These are phyloP conservation scores for Zygosaccharomyces lentus DNA, from an alignment of 805 yeast species.

Conservation along the genomic window DNA sequence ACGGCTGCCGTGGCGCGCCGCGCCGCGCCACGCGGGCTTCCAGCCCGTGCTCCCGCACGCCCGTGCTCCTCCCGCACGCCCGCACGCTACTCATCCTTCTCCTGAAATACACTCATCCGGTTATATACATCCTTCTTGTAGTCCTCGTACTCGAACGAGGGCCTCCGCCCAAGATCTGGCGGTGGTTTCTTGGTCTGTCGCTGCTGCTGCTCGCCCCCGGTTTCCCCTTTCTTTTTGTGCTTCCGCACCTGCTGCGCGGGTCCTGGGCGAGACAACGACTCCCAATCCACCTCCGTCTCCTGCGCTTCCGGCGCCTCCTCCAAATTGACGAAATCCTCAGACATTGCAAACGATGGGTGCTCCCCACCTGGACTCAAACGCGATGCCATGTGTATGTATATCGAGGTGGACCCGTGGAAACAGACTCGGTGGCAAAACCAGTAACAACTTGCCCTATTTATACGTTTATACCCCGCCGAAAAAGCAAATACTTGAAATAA, in stretches of 20 bases:
- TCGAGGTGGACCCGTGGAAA: too few relatives aligned
- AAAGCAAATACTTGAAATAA: too few relatives aligned
- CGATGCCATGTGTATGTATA: background rate
- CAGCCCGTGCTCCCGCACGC: background rate
- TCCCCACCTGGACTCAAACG: constrained; percentile 5
- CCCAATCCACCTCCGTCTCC: constrained; percentile 11
- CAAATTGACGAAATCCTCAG: constrained; percentile 20
- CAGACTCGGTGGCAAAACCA: background rate
- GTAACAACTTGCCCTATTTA: background rate
- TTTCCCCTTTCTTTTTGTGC: constrained; percentile 1
- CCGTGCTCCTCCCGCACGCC: background rate
- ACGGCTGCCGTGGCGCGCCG: too few relatives aligned
- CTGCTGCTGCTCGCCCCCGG: constrained; percentile 2
- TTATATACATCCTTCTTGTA: constrained; percentile 33
- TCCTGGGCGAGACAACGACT: constrained; percentile 6
- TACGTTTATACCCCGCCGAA: background rate
- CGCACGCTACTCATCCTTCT: background rate
- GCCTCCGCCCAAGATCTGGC: constrained; percentile 19
- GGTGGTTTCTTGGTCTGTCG: background rate
- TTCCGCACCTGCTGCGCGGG: constrained; percentile 6
- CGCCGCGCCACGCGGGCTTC: too few relatives aligned
- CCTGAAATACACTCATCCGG: constrained; percentile 27
- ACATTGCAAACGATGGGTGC: constrained; percentile 7
- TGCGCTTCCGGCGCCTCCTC: constrained; percentile 25
- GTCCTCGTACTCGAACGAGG: constrained; percentile 32